Evolutionary conservation across 2,329 filamentous ascomycete genomes (phyloP).

Genomic region (Epichloe sylvatica): DNA sequence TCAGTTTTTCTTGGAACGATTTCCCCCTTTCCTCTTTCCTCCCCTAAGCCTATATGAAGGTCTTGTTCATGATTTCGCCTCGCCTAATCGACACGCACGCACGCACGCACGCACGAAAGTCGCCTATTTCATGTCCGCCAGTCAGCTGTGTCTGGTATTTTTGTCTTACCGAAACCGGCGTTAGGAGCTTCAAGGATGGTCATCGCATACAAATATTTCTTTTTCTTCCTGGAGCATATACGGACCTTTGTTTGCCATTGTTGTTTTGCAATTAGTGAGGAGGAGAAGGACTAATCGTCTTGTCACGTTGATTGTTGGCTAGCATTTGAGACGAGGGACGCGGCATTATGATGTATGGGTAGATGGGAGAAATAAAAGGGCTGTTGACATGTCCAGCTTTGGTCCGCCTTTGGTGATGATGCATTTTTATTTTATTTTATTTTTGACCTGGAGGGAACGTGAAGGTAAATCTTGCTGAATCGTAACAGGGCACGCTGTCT

Average conservation of each 20-base stretch:
- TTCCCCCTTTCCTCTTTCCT: too few species aligned
- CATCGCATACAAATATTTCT: neutral
- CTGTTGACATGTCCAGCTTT: too few species aligned
- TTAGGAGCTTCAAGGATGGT: neutral
- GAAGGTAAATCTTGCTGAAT: too few species aligned
- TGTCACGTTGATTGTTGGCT: neutral
- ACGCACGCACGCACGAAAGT: neutral
- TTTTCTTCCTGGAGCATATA: neutral
- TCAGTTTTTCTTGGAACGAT: neutral
- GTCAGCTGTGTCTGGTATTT: neutral
- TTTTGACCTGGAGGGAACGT: too few species aligned
- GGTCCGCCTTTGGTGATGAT: too few species aligned
- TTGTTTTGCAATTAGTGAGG: neutral
- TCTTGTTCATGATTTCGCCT: neutral
- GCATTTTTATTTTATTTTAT: too few species aligned
- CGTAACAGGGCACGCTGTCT: too few species aligned
- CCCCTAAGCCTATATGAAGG: too few species aligned
- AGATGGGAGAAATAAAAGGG: too few species aligned
- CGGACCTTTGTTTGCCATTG: neutral
- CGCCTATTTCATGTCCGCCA: neutral
- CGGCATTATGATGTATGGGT: too few species aligned
- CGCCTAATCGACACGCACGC: neutral
- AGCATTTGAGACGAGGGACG: neutral
- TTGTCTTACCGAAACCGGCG: neutral
- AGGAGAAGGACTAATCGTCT: neutral